A percentile compares a stretch with the other conserved stretches of the same genome.
These are phyloP conservation scores for Furcasterigmium furcatum DNA, from an alignment of 2,329 filamentous ascomycete species.

Conservation along the genomic window DNA sequence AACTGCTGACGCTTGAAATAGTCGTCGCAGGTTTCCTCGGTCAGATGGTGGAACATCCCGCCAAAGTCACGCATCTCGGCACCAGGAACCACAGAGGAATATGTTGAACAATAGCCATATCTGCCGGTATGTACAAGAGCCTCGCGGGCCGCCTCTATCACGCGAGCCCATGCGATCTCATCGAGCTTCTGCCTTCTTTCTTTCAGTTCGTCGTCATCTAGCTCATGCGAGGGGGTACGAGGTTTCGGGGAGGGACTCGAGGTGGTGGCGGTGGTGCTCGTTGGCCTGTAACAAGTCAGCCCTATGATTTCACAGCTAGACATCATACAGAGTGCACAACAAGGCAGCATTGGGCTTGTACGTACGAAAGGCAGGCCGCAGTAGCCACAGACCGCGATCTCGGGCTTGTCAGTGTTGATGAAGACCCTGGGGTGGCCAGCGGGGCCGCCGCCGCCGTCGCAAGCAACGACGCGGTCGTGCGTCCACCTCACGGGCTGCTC, in stretches of 20 bases:
- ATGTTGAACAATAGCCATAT: neutral
- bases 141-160: conserved; percentile 3
- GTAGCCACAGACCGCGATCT: conserved; percentile 88
- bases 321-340: neutral
- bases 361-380: conserved; percentile 91
- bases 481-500: conserved; percentile 93
- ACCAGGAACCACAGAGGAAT: neutral
- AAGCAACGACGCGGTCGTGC: conserved; percentile 75
- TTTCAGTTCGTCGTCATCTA: neutral
- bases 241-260: conserved; percentile 77
- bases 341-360: conserved; percentile 8
- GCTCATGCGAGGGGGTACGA: conserved; percentile 71
- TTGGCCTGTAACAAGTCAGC: conserved; percentile 61
- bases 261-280: conserved; percentile 80
- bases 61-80: neutral
- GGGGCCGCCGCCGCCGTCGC: conserved; percentile 89
- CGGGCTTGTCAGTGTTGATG: conserved; percentile 97
- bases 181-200: neutral
- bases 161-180: neutral
- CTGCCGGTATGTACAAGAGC: conserved; percentile 1
- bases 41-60: neutral
- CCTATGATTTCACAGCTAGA: too few species aligned
- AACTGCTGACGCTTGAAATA: neutral
- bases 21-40: neutral
- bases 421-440: conserved; percentile 90